phyloP scores from a whole-genome alignment of 1,139 yeast species.

The Scheffersomyces segobiensis region DNA sequence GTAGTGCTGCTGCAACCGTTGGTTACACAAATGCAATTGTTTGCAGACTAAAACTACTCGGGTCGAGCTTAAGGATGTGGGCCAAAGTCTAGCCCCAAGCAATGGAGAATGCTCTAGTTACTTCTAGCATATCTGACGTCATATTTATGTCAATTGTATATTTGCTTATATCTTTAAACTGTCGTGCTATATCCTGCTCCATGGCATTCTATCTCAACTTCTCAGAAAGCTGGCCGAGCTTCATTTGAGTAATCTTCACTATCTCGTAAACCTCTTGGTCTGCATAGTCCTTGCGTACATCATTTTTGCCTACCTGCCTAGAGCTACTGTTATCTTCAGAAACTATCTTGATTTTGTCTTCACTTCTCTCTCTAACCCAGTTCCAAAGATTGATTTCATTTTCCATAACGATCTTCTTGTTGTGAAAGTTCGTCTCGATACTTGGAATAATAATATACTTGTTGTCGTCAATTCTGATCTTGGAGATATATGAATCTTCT shows the following conservation, averaged over 20 bases:
- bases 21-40: neutral
- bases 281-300: conserved; percentile 22
- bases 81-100: neutral
- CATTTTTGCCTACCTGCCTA: conserved; percentile 7
- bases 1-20: neutral
- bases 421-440: conserved; percentile 39
- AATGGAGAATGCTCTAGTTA: neutral
- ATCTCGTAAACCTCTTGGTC: conserved; percentile 57
- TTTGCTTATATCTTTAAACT: neutral
- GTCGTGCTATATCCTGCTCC: neutral
- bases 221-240: conserved; percentile 34
- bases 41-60: neutral
- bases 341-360: conserved; percentile 18
- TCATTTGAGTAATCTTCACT: conserved; percentile 52
- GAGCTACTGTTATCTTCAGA: conserved; percentile 7
- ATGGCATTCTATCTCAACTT: conserved; percentile 6
- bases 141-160: neutral
- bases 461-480: conserved; percentile 38
- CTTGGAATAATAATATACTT: conserved; percentile 50
- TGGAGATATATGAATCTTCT: conserved; percentile 14
- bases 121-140: neutral
- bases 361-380: conserved; percentile 69
- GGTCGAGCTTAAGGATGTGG: neutral
- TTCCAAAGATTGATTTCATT: conserved; percentile 76
- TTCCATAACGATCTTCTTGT: conserved; percentile 32